Conservation (phyloP, 1,139 yeast species). For the Blastobotrys persicus region DNA sequence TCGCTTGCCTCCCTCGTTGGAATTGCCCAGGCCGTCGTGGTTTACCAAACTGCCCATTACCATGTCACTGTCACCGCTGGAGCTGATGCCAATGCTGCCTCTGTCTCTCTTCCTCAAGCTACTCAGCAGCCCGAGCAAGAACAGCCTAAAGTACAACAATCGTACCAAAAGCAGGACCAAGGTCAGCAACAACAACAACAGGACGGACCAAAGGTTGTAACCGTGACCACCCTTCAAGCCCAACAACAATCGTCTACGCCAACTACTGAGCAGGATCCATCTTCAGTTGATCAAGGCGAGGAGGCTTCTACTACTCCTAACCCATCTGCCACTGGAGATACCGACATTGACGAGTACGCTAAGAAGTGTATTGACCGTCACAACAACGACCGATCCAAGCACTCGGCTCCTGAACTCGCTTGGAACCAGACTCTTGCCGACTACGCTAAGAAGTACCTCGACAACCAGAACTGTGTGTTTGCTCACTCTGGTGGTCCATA, state of each 20-base stretch:
- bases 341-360: conserved; percentile 11
- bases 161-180: conserved; percentile 5
- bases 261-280: not conserved
- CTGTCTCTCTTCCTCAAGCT: conserved; percentile 14
- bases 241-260: conserved; percentile 7
- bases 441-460: conserved; percentile 63
- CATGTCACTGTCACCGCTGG: conserved; percentile 31
- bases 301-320: conserved; percentile 9
- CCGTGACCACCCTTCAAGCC: conserved; percentile 3
- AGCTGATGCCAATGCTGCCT: conserved; percentile 16
- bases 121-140: conserved; percentile 13
- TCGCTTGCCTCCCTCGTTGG: conserved; percentile 15
- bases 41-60: conserved; percentile 29
- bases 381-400: conserved; percentile 66
- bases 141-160: conserved; percentile 13
- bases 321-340: conserved; percentile 4
- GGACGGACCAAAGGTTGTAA: not conserved
- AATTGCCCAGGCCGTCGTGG: conserved; percentile 24
- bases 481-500: conserved; percentile 73
- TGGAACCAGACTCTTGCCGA: conserved; percentile 66
- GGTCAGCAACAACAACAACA: not conserved
- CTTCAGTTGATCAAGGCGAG: not conserved
- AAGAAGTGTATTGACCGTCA: conserved; percentile 38
- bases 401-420: conserved; percentile 54
- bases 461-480: conserved; percentile 67